These are phyloP conservation scores for Podila horticola DNA, from an alignment of 192 early-diverging fungal species.

Conservation along the genomic window DNA sequence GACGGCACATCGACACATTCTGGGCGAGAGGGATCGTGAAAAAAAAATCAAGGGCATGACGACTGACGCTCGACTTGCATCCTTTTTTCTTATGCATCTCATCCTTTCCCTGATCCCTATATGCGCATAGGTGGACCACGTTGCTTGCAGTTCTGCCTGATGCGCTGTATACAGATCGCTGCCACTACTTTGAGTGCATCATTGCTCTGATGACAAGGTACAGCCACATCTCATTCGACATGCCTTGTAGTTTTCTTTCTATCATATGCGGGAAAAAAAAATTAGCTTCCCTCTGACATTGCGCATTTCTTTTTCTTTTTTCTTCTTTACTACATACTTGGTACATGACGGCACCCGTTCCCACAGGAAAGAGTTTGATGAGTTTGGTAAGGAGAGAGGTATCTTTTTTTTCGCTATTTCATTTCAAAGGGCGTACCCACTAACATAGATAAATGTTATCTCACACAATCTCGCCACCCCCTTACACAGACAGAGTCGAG, in stretches of 20 bases:
- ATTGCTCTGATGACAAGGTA: constrained; percentile 50
- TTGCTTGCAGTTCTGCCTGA: constrained; percentile 46
- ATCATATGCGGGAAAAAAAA: neutral
- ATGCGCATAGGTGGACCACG: constrained; percentile 50
- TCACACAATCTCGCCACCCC: no score
- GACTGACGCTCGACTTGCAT: no score
- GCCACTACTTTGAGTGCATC: constrained; percentile 59
- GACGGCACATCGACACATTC: no score
- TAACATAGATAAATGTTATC: no score
- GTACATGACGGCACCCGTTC: neutral
- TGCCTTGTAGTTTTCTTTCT: neutral
- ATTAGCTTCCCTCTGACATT: neutral
- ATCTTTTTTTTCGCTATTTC: neutral
- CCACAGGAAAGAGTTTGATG: constrained; percentile 49
- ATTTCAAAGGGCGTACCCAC: neutral
- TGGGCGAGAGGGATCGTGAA: no score
- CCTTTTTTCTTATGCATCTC: no score
- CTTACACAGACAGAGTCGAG: constrained; percentile 30
- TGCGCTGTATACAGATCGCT: constrained; percentile 52
- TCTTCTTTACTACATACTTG: neutral
- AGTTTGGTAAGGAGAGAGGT: constrained; percentile 31
- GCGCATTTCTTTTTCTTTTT: neutral
- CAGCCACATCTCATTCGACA: neutral
- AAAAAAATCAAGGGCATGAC: no score
- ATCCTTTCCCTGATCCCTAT: neutral